These are phyloP conservation scores for Porphyrellus cyaneotinctus DNA, from an alignment of 768 basidiomycete genomes.

Conservation along the genomic window DNA sequence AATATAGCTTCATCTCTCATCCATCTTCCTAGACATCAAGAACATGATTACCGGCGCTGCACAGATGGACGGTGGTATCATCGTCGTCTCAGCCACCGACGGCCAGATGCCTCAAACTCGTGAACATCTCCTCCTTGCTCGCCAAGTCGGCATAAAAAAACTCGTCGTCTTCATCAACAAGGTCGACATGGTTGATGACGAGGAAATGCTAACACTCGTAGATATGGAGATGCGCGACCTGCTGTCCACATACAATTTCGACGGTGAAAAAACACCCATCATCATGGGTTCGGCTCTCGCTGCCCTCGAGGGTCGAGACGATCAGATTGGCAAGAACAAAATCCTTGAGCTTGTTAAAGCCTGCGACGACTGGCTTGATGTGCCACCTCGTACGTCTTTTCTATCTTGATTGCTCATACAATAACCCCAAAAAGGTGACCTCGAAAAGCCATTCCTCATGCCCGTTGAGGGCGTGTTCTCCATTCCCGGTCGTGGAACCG, in stretches of 20 bases:
- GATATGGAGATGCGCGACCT: conserved; percentile 99
- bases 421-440: conserved; percentile 59
- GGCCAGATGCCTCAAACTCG: conserved; percentile 99
- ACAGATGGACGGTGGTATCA: conserved; percentile 95
- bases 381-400: conserved; percentile 71
- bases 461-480: conserved; percentile 96
- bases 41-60: conserved; percentile 99
- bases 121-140: conserved; percentile 95
- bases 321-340: conserved; percentile 75
- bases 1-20: conserved; percentile 3
- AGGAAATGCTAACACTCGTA: conserved; percentile 98
- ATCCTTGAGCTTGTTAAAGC: conserved; percentile 78
- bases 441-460: conserved; percentile 97
- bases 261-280: conserved; percentile 98
- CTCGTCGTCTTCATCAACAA: conserved; percentile 99
- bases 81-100: conserved; percentile 96
- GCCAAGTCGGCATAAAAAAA: conserved; percentile 96
- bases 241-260: conserved; percentile 86
- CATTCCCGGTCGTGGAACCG: conserved; percentile 97
- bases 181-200: conserved; percentile 92
- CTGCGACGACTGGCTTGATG: conserved; percentile 93
- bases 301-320: conserved; percentile 83
- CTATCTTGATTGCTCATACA: background rate
- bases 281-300: conserved; percentile 96
- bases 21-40: conserved; percentile 66